phyloP scores from a whole-genome alignment of 176 grass and related monocot species.

The Tillandsia fasciculata region DNA sequence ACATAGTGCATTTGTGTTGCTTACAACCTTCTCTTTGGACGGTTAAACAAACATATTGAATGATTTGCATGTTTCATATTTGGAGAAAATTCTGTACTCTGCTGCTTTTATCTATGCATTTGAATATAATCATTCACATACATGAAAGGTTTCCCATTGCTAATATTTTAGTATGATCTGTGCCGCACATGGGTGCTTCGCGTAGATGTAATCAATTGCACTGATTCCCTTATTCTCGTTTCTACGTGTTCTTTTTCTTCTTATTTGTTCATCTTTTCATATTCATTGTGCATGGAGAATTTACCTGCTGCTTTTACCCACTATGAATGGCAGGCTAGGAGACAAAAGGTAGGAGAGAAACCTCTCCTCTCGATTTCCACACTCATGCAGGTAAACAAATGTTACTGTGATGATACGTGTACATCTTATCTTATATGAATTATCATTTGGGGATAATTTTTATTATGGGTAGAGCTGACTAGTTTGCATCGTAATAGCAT shows the following conservation, averaged over 20 bases:
- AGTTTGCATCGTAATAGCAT: no score
- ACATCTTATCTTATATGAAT: no score
- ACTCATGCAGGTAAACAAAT: conserved; percentile 51
- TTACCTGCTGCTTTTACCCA: conserved; percentile 9
- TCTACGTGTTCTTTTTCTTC: background rate
- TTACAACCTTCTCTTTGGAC: background rate
- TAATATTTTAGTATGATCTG: background rate
- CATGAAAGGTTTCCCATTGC: background rate
- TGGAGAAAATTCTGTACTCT: background rate
- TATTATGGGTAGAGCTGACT: no score
- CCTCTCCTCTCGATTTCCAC: conserved; percentile 61
- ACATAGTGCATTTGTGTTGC: background rate
- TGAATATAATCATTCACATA: background rate
- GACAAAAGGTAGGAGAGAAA: conserved; percentile 72
- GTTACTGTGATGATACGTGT: no score
- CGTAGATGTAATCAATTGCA: background rate
- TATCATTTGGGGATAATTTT: no score
- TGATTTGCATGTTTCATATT: background rate
- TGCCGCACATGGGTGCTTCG: background rate
- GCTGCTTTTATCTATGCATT: background rate
- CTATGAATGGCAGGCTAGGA: conserved; percentile 48
- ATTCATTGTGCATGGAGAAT: conserved; percentile 12
- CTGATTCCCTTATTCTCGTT: background rate
- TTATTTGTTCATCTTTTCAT: conserved; percentile 2
- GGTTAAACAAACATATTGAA: no score